Conservation (phyloP, 1,284 basidiomycete species). For the Paramarasmius palmivorus region DNA sequence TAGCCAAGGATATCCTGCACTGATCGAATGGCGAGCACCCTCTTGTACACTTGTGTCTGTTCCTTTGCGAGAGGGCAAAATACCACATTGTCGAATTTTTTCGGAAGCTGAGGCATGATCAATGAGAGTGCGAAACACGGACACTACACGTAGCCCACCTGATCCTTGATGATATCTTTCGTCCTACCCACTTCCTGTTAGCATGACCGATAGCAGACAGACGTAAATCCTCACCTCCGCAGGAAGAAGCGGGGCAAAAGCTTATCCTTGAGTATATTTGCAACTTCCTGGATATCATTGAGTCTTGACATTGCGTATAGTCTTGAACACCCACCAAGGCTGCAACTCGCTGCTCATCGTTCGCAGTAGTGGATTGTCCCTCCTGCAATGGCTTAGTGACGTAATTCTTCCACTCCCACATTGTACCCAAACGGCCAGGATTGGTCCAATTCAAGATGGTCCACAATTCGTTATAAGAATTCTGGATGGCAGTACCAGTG, state of each 20-base stretch:
- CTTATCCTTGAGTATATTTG: conserved; percentile 59
- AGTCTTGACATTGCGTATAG: no score
- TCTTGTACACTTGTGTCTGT: conserved; percentile 73
- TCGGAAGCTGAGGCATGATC: conserved; percentile 57
- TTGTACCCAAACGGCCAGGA: conserved; percentile 65
- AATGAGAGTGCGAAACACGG: conserved; percentile 14
- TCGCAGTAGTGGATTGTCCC: conserved; percentile 69
- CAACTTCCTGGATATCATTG: conserved; percentile 61
- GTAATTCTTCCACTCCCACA: conserved; percentile 68
- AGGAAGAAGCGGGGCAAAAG: conserved; percentile 78
- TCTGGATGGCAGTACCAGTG: conserved; percentile 86
- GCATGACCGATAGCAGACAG: neutral
- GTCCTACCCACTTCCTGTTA: conserved; percentile 47
- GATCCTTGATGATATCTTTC: conserved; percentile 77
- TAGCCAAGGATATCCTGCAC: conserved; percentile 69
- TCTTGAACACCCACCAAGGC: conserved; percentile 46
- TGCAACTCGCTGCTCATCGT: conserved; percentile 59
- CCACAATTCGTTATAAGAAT: conserved; percentile 83
- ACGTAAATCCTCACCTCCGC: conserved; percentile 50
- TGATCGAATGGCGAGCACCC: conserved; percentile 57
- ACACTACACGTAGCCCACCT: conserved; percentile 38
- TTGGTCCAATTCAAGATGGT: conserved; percentile 82
- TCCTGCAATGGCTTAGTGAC: conserved; percentile 65
- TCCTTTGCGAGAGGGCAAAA: conserved; percentile 78
- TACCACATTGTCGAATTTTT: conserved; percentile 84